Evolutionary conservation across 2,329 filamentous ascomycete species (phyloP).

Genomic region (Pseudogymnoascus sp.): DNA sequence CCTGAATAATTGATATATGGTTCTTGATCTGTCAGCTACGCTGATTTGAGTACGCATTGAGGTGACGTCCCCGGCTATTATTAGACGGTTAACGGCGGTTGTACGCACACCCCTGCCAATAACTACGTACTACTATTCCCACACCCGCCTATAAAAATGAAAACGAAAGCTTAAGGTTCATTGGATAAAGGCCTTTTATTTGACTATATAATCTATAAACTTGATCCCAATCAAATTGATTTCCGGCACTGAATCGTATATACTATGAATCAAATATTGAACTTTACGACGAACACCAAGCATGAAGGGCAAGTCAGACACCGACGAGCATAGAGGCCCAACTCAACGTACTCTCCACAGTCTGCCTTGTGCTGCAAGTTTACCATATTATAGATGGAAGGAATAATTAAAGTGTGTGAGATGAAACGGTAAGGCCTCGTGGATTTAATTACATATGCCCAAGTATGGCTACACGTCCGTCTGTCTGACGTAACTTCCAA

Average conservation of each 20-base stretch:
- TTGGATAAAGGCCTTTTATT: background rate
- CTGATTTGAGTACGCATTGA: background rate
- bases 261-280: background rate
- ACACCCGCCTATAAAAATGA: background rate
- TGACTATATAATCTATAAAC: background rate
- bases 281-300: background rate
- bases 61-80: background rate
- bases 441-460: background rate
- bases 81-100: background rate
- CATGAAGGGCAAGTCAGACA: background rate
- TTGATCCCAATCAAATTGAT: background rate
- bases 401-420: background rate
- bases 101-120: background rate
- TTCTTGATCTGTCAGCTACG: background rate
- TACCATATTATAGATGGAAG: background rate
- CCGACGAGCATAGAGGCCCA: background rate
- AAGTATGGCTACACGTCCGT: background rate
- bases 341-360: background rate
- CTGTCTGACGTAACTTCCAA: background rate
- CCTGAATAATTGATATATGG: background rate
- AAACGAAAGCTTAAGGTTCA: background rate
- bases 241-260: background rate
- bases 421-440: background rate
- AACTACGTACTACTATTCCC: background rate
- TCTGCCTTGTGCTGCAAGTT: background rate